Evolutionary conservation across 169 alveolate genomes (phyloP).

Genomic region (Plasmodium fragile): DNA sequence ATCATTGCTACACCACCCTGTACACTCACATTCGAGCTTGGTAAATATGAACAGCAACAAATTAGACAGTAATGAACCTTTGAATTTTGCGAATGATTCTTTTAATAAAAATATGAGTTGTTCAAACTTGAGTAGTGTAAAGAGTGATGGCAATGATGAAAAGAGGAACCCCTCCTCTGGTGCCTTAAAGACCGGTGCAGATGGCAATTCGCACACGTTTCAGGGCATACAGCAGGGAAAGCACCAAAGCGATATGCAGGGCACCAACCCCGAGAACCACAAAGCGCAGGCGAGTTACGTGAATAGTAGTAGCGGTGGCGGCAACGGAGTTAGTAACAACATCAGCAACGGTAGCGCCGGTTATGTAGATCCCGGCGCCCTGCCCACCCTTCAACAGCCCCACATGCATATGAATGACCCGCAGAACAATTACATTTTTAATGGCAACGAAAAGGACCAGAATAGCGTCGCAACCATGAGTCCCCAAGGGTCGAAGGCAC

Average conservation of each 20-base stretch:
- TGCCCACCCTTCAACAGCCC: conserved; percentile 14
- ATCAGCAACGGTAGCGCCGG: neutral
- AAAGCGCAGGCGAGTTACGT: conserved; percentile 6
- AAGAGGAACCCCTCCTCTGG: conserved; percentile 8
- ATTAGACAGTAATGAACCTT: conserved; percentile 19
- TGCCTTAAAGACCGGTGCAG: conserved; percentile 13
- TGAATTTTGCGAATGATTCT: conserved; percentile 19
- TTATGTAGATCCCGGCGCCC: neutral
- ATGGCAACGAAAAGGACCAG: neutral
- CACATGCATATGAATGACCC: conserved; percentile 32
- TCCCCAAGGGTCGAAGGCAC: conserved; percentile 9
- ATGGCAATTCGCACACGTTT: conserved; percentile 4
- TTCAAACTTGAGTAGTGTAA: neutral
- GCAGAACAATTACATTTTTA: conserved; percentile 11
- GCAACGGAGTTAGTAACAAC: neutral
- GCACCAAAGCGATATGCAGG: conserved; percentile 32
- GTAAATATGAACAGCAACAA: conserved; percentile 26
- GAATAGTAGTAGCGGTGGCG: neutral
- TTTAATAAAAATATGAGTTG: conserved; percentile 22
- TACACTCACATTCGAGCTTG: neutral
- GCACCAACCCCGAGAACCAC: neutral
- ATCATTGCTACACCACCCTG: conserved; percentile 1
- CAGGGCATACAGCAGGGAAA: conserved; percentile 10
- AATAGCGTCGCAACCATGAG: neutral
- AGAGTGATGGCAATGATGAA: conserved; percentile 6